A percentile compares a stretch with the other conserved stretches of the same genome.
These are phyloP conservation scores for Suillus spraguei DNA, from an alignment of 768 basidiomycete genomes.

Conservation along the genomic window DNA sequence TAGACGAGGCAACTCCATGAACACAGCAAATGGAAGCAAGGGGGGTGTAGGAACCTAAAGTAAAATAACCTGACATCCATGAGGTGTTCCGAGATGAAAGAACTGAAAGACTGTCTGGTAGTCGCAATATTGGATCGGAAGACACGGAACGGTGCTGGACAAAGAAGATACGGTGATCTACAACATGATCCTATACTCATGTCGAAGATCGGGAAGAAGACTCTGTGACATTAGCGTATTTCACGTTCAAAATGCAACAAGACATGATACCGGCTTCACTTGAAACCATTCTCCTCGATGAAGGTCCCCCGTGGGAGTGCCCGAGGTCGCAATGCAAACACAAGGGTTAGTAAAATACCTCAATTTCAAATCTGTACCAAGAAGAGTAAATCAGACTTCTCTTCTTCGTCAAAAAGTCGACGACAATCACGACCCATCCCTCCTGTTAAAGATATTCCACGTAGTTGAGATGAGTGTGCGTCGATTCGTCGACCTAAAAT, in stretches of 20 bases:
- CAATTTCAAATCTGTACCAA: slow-evolving; percentile 83
- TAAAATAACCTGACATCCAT: slow-evolving; percentile 48
- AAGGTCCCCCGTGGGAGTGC: not conserved
- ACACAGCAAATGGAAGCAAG: slow-evolving; percentile 40
- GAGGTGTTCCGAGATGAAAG: slow-evolving; percentile 47
- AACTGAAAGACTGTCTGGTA: slow-evolving; percentile 32
- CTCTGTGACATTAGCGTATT: slow-evolving; percentile 66
- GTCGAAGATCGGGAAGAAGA: slow-evolving; percentile 59
- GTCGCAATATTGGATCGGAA: slow-evolving; percentile 24
- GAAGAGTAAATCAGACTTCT: slow-evolving; percentile 70
- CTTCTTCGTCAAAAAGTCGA: slow-evolving; percentile 83
- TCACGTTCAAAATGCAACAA: slow-evolving; percentile 82
- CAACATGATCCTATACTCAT: slow-evolving; percentile 87
- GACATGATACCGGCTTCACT: slow-evolving; percentile 80
- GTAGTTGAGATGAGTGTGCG: slow-evolving; percentile 85
- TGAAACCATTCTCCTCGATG: slow-evolving; percentile 48
- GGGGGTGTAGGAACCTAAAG: slow-evolving; percentile 33
- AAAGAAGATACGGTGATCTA: slow-evolving; percentile 64
- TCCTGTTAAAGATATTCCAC: slow-evolving; percentile 72
- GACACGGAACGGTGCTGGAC: slow-evolving; percentile 27
- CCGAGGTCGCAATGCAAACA: not conserved
- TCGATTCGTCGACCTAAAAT: slow-evolving; percentile 75
- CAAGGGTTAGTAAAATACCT: slow-evolving; percentile 48
- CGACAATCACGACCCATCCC: slow-evolving; percentile 67
- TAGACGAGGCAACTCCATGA: slow-evolving; percentile 65